Evolutionary conservation across 331 rosid species (phyloP).

Genomic region (Cydonia oblonga): DNA sequence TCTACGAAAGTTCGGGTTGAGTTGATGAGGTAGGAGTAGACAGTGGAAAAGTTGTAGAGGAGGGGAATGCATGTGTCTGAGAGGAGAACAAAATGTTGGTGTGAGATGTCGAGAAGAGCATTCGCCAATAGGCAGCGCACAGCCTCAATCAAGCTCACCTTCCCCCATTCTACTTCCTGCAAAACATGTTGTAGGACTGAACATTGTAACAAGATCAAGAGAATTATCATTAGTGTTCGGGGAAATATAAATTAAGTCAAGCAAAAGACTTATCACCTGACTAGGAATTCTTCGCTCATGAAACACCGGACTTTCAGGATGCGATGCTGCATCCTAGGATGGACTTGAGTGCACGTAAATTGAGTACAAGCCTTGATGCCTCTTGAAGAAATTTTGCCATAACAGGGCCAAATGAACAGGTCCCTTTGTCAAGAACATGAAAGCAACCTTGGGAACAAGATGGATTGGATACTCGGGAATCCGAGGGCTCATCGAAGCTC

Average conservation of each 20-base stretch:
- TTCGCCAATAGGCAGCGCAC: slow-evolving; percentile 63
- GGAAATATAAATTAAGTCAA: too few relatives aligned
- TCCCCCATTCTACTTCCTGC: slow-evolving; percentile 71
- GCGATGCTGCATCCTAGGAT: slow-evolving; percentile 30
- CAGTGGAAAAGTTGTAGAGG: slow-evolving; percentile 60
- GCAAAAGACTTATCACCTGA: slow-evolving; percentile 34
- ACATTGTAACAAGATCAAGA: neutral
- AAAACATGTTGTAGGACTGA: neutral
- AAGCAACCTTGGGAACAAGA: slow-evolving; percentile 67
- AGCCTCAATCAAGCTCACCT: slow-evolving; percentile 61
- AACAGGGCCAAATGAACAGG: slow-evolving; percentile 47
- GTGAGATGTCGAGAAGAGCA: slow-evolving; percentile 73
- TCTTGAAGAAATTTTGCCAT: slow-evolving; percentile 64
- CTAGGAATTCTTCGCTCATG: slow-evolving; percentile 73
- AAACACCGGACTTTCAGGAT: slow-evolving; percentile 43
- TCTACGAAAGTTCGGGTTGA: slow-evolving; percentile 38
- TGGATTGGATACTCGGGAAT: slow-evolving; percentile 35
- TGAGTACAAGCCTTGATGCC: slow-evolving; percentile 55
- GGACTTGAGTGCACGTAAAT: slow-evolving; percentile 69
- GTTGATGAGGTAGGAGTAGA: slow-evolving; percentile 54
- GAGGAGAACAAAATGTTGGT: slow-evolving; percentile 63
- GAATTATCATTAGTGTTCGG: too few relatives aligned
- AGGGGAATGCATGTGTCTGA: slow-evolving; percentile 80
- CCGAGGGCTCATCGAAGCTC: slow-evolving; percentile 58
- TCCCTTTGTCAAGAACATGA: slow-evolving; percentile 62